Percentiles rank a stretch among this genome's conserved stretches.
Conservation (phyloP, 192 early-diverging fungal species). For the Pilaira anomala region DNA sequence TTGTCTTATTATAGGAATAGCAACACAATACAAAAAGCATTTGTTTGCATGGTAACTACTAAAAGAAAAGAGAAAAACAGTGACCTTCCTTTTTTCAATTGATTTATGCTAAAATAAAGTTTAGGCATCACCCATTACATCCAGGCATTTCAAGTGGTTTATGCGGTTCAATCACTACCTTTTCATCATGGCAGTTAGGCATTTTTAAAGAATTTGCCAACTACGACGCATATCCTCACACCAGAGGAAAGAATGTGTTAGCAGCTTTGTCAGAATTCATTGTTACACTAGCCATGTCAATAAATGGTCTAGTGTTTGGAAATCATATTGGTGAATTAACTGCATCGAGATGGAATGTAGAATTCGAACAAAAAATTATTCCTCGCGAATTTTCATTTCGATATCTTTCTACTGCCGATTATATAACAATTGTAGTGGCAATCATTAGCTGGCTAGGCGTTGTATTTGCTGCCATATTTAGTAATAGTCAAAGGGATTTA, state of each 20-base stretch:
- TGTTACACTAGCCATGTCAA: conserved; percentile 48
- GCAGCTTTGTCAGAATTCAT: conserved; percentile 42
- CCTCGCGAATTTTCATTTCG: conserved; percentile 15
- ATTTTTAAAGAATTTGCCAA: conserved; percentile 49
- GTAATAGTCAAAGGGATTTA: conserved; percentile 28
- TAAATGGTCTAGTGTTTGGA: conserved; percentile 45
- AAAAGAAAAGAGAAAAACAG: conserved; percentile 17
- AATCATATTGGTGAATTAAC: conserved; percentile 40
- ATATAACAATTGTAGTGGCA: conserved; percentile 5
- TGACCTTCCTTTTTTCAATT: background rate
- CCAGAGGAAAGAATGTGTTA: conserved; percentile 42
- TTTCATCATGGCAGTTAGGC: conserved; percentile 72
- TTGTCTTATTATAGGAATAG: conserved; percentile 59
- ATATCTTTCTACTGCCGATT: background rate
- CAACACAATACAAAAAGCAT: conserved; percentile 21
- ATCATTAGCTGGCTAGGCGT: conserved; percentile 34
- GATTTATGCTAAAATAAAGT: background rate
- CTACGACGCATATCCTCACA: conserved; percentile 17
- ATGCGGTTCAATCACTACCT: conserved; percentile 81
- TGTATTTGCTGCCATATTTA: conserved; percentile 32
- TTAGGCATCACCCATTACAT: conserved; percentile 45
- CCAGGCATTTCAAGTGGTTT: conserved; percentile 63
- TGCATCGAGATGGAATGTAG: background rate
- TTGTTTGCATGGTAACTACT: conserved; percentile 31
- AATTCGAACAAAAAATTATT: background rate